Conservation (phyloP, 2,329 filamentous ascomycete species). For the Phoma sp. region DNA sequence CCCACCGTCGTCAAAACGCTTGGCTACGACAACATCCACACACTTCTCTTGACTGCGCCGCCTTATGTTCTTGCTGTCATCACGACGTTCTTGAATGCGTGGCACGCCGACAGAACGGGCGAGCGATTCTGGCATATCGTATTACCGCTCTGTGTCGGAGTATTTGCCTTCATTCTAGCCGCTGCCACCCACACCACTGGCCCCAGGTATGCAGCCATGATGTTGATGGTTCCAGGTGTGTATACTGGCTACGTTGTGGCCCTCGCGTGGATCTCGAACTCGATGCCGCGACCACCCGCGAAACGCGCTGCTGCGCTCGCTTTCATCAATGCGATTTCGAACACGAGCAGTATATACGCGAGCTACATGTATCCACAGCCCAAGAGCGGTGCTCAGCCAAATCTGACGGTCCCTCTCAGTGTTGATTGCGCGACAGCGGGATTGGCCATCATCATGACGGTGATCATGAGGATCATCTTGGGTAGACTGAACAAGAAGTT, state of each 20-base stretch:
- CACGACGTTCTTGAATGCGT: constrained; percentile 69
- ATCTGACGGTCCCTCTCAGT: constrained; percentile 65
- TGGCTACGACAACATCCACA: constrained; percentile 62
- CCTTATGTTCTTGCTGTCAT: constrained; percentile 61
- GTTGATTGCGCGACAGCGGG: constrained; percentile 73
- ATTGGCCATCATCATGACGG: constrained; percentile 69
- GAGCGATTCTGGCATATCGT: constrained; percentile 75
- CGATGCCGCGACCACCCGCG: constrained; percentile 75
- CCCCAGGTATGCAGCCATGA: constrained; percentile 73
- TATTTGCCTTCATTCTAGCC: constrained; percentile 72
- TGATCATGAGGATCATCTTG: constrained; percentile 68
- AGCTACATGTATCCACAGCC: constrained; percentile 70
- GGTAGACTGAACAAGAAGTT: constrained; percentile 73
- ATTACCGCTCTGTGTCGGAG: constrained; percentile 66
- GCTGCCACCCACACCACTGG: constrained; percentile 67
- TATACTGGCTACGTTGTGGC: constrained; percentile 69
- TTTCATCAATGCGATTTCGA: constrained; percentile 77
- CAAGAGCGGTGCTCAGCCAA: constrained; percentile 37
- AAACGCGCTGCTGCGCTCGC: constrained; percentile 77
- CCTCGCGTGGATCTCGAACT: constrained; percentile 78
- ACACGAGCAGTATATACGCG: constrained; percentile 74
- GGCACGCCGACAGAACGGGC: constrained; percentile 74
- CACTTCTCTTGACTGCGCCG: constrained; percentile 57
- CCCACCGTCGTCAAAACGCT: constrained; percentile 68
- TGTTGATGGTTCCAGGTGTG: constrained; percentile 71